Base-by-base conservation (phyloP, 2,329 filamentous ascomycete species). In the Phyllosticta paracitricarpa region DNA sequence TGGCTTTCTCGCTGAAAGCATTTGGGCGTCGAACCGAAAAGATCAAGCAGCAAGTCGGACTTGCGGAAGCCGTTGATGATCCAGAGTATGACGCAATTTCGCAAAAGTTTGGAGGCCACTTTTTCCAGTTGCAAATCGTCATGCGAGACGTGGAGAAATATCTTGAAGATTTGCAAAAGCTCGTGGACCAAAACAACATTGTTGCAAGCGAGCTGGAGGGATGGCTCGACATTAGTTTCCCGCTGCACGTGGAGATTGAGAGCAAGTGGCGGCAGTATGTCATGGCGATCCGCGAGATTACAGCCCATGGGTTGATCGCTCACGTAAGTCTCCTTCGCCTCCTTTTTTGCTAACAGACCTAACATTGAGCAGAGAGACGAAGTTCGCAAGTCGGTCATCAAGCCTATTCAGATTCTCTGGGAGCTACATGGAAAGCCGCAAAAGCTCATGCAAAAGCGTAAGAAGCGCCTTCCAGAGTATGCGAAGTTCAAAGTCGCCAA, bases 211-310 rank as follows among this genome's bases (percentile, higher is more conserved):
- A 89, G 1, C 89, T 97, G 71, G 91, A 96, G 72, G 82, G 89
- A 0, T 88, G 92, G 65, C 89, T 95, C 75, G 86, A 85, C 61
- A 78, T 83, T 22, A 76, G 78, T 1, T 86, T 57, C 19, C 61
- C 62, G 3, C 70, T 70, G 6, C 65, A 70, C 8, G 86, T 91
- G 71, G 92, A 97, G 72, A 79, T 95, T 51, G 92, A 97, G 75
- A 92, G 89, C 78, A 96, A 95, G 72, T 97, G 93, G 90, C 89
- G 91, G 57, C 89, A 88, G 64, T 94, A 96, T 75, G 93, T 91
- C 66, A 85, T 91, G 69, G 89, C 88, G 35, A 89, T 96, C 76
- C 84, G 89, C 65, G 92, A 97, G 68, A 85, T 97, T 65, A 87
- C 92, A 68, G 88, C 87, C 63, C 56, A 56, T 14, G 58, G 53